Percentiles rank a stretch among this genome's conserved stretches.
phyloP scores from a whole-genome alignment of 371 early-diverging fungal genomes.

The Parasitella parasitica region DNA sequence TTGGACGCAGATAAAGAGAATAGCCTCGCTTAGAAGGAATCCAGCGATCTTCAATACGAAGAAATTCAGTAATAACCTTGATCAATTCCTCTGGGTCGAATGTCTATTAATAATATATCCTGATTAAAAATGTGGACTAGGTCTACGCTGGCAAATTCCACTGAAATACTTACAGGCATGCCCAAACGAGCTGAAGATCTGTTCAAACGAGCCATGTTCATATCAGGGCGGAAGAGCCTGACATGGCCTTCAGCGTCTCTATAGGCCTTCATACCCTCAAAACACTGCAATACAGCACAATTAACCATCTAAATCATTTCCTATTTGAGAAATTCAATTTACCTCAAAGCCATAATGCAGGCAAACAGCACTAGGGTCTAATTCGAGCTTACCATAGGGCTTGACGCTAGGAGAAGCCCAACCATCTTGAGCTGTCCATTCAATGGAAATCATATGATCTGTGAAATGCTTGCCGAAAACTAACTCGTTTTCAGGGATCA shows the following conservation, averaged over 20 bases:
- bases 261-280: slow-evolving; percentile 93
- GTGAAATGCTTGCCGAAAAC: slow-evolving; percentile 85
- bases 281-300: slow-evolving; percentile 53
- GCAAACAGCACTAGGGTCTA: slow-evolving; percentile 82
- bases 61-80: slow-evolving; percentile 77
- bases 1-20: slow-evolving; percentile 92
- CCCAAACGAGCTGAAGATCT: slow-evolving; percentile 72
- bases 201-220: slow-evolving; percentile 85
- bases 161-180: slow-evolving; percentile 77
- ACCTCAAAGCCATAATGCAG: slow-evolving; percentile 85
- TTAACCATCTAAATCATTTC: background rate
- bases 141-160: too few relatives aligned
- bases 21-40: slow-evolving; percentile 87
- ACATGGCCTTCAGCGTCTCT: slow-evolving; percentile 79
- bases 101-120: slow-evolving; percentile 23
- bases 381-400: slow-evolving; percentile 72
- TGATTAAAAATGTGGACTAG: background rate
- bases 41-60: slow-evolving; percentile 79
- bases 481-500: slow-evolving; percentile 56
- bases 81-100: slow-evolving; percentile 78
- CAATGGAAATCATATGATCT: slow-evolving; percentile 87
- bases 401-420: slow-evolving; percentile 70
- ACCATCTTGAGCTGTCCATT: slow-evolving; percentile 71
- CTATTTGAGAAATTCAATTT: background rate
- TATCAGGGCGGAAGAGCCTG: slow-evolving; percentile 84